Evolutionary conservation across 2,329 filamentous ascomycete genomes (phyloP), one percentile per base, ranked within the genome.

Genomic region (Periglandula ipomoeae): DNA sequence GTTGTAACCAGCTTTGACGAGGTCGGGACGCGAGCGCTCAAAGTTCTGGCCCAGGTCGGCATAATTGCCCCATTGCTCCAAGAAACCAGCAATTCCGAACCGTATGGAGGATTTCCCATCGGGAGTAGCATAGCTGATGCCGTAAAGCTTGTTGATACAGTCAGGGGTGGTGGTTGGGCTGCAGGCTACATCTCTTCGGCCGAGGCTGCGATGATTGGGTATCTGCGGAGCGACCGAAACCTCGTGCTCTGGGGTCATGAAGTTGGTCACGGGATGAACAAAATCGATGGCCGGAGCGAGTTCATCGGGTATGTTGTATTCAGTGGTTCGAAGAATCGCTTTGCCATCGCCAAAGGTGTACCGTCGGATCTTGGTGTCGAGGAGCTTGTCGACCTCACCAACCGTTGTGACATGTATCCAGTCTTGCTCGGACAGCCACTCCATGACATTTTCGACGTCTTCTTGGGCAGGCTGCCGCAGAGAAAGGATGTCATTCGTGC

Each of bases 61-160:
- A 50, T 71, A 65, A 54, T 70, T 72, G 55, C 70, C 66, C 53
- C 69, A 71, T 53, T 77, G 60, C 17, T 73, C 71, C 0, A 76
- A 65, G 57, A 76, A 77, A 7, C 74, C 73, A 1, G 71, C 71
- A 20, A 77, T 62, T 24, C 69, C 74, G 42, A 75, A 60, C 0
- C 68, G 66, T 7, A 68, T 66, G 0, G 61, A 58, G 1, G 70
- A 69, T 3, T 44, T 58, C 17, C 53, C 53, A 22, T 61, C 53
- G 4, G 51, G 56, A 6, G 55, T 55, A n/a, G 56, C 54, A 51
- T 69, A 68, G 35, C 60, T 63, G 53, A 75, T 67, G 52, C 72
- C 71, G 61, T 76, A 76, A 11, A 74, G 63, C 44, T 68, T 58
- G 8, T 61, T 63, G 30, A 77, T 63, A 54, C 72, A 74, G 8